Conservation (phyloP, 2,329 filamentous ascomycete genomes). For the Monilinia aucupariae region DNA sequence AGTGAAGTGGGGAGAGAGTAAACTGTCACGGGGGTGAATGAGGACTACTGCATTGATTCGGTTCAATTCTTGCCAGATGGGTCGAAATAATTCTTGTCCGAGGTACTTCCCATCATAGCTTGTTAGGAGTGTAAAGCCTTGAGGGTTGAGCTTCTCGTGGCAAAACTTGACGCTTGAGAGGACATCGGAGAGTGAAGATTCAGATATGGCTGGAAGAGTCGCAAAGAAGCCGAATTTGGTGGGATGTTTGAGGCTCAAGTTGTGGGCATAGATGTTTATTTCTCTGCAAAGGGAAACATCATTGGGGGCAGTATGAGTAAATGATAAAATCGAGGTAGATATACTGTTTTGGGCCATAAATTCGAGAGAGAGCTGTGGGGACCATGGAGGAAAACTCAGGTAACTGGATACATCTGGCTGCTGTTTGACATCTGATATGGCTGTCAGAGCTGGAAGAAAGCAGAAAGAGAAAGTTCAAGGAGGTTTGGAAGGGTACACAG, state of each 20-base stretch:
- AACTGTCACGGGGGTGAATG: background rate
- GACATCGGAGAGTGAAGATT: background rate
- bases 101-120: conserved; percentile 10
- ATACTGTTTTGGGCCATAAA: conserved; percentile 5
- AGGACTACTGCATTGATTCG: background rate
- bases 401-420: background rate
- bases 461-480: accelerated
- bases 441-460: background rate
- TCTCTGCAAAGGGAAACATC: background rate
- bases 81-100: background rate
- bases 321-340: conserved; percentile 9
- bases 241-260: conserved; percentile 2
- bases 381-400: background rate
- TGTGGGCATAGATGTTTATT: conserved; percentile 2
- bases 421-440: background rate
- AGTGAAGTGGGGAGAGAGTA: too few species aligned
- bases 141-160: background rate
- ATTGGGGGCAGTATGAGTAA: background rate
- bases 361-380: conserved; percentile 2
- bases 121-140: conserved; percentile 5
- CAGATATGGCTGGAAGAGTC: background rate
- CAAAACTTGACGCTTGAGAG: background rate
- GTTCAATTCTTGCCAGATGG: conserved; percentile 11
- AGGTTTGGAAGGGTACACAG: too few species aligned
- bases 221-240: conserved; percentile 9